These are phyloP conservation scores for Davidsoniella eucalypti DNA, from an alignment of 2,329 filamentous ascomycete species.

Conservation along the genomic window DNA sequence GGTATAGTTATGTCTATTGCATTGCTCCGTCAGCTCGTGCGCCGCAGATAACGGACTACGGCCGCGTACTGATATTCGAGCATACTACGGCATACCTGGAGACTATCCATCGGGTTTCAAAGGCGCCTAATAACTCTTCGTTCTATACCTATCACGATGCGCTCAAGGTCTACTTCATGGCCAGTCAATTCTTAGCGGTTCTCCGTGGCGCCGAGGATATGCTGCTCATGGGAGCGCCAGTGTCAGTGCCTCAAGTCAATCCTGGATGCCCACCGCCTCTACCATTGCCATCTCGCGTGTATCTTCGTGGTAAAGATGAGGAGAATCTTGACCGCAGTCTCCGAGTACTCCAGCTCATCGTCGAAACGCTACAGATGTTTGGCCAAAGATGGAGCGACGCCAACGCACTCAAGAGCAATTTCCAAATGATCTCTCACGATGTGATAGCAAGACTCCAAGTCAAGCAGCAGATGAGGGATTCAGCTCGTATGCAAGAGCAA, in stretches of 20 bases:
- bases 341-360: conserved; percentile 35
- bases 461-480: conserved; percentile 21
- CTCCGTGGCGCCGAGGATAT: conserved; percentile 40
- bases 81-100: conserved; percentile 70
- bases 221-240: conserved; percentile 30
- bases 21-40: conserved; percentile 64
- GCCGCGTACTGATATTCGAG: conserved; percentile 69
- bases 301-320: conserved; percentile 20
- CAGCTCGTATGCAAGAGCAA: conserved; percentile 9
- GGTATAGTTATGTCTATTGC: conserved; percentile 84
- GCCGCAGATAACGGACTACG: conserved; percentile 57
- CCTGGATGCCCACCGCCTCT: conserved; percentile 34
- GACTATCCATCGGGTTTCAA: conserved; percentile 51
- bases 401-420: conserved; percentile 33
- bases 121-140: conserved; percentile 39
- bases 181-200: conserved; percentile 44
- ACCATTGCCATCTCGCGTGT: conserved; percentile 32
- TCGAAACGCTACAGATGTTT: conserved; percentile 37
- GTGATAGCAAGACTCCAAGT: conserved; percentile 27
- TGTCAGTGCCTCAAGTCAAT: conserved; percentile 27
- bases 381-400: conserved; percentile 44
- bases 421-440: conserved; percentile 32
- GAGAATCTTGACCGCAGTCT: conserved; percentile 41
- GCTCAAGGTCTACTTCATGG: conserved; percentile 64
- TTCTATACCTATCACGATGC: conserved; percentile 81